Percentiles rank a stretch among this genome's conserved stretches.
These are phyloP conservation scores for Neopestalotiopsis sp. DNA, from an alignment of 2,329 filamentous ascomycete species.

Conservation along the genomic window DNA sequence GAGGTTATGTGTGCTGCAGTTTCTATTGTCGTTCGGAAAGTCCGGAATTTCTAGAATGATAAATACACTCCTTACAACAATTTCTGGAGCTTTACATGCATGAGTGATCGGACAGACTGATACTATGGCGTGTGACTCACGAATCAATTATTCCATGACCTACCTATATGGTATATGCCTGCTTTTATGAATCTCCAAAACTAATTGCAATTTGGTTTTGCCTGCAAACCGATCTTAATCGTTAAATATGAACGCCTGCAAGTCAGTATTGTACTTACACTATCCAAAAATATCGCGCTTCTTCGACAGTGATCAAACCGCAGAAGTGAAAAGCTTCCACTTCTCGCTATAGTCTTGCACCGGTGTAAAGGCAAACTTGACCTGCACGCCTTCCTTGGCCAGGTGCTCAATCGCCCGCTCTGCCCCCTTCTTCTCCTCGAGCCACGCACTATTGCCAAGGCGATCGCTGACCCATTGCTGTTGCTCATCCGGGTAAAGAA, in stretches of 20 bases:
- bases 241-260: too few relatives aligned
- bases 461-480: neutral
- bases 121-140: too few relatives aligned
- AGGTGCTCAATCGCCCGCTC: neutral
- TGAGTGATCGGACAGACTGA: too few relatives aligned
- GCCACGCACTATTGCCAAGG: neutral
- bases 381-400: neutral
- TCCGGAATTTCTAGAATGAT: neutral
- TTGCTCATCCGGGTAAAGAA: neutral
- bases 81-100: neutral
- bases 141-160: too few relatives aligned
- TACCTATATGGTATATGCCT: too few relatives aligned
- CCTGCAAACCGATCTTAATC: too few relatives aligned
- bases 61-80: neutral
- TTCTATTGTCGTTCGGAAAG: neutral
- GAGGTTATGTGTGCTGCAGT: neutral
- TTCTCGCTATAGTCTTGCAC: neutral
- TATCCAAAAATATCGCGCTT: too few relatives aligned
- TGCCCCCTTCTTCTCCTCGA: neutral
- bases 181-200: too few relatives aligned
- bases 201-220: too few relatives aligned
- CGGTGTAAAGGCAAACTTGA: neutral
- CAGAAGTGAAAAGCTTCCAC: neutral
- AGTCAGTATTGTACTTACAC: neutral
- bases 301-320: too few relatives aligned